A percentile compares a stretch with the other conserved stretches of the same genome.
These are phyloP conservation scores for Closterium sp. DNA, from an alignment of 139 green algal genomes.

Conservation along the genomic window DNA sequence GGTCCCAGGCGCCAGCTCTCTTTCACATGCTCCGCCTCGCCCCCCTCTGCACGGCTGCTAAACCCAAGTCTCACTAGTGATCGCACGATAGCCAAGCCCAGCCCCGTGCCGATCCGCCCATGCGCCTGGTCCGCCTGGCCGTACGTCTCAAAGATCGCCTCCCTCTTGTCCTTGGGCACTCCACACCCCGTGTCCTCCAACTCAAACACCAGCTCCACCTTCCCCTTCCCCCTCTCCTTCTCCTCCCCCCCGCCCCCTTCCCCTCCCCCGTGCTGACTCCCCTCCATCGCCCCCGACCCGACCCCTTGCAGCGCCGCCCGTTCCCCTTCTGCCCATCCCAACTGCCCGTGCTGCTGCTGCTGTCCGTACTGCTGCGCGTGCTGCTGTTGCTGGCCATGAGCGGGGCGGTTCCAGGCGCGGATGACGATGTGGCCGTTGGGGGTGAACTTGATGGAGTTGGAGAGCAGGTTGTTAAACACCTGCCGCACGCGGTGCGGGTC, in stretches of 20 bases:
- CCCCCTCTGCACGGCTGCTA: no score
- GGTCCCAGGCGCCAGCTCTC: no score
- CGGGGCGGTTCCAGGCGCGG: neutral
- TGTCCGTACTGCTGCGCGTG: neutral
- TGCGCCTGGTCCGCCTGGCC: slow-evolving; percentile 47
- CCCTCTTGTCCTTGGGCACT: slow-evolving; percentile 21
- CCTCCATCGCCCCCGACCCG: neutral
- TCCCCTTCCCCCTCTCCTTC: neutral
- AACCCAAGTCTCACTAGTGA: neutral
- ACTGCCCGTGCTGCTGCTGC: neutral
- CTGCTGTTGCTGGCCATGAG: neutral
- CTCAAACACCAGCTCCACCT: slow-evolving; percentile 24
- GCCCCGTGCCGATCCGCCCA: slow-evolving; percentile 59
- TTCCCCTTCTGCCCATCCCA: neutral
- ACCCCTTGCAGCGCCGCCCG: neutral
- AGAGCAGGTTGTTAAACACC: slow-evolving; percentile 47
- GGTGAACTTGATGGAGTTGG: slow-evolving; percentile 78
- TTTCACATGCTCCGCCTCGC: no score
- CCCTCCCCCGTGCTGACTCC: neutral
- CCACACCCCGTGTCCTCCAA: slow-evolving; percentile 23
- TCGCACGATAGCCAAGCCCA: slow-evolving; percentile 61
- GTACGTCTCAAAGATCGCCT: slow-evolving; percentile 14
- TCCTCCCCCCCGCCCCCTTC: neutral
- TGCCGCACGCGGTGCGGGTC: slow-evolving; percentile 61
- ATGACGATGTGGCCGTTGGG: slow-evolving; percentile 50